Base-by-base conservation (phyloP, 805 yeast species). In the Dipodascus albidus region DNA sequence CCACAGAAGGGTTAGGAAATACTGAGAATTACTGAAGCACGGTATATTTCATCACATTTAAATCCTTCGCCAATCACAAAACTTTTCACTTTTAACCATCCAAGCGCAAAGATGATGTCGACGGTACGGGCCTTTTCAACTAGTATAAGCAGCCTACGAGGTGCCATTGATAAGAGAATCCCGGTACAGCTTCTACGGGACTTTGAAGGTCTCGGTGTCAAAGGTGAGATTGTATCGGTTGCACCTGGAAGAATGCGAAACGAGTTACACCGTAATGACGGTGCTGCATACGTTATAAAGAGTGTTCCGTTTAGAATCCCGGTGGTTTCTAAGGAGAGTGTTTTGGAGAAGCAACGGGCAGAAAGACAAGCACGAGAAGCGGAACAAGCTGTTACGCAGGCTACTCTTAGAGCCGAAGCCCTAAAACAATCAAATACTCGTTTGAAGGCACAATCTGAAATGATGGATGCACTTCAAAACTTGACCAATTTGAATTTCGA, bases 211-310 rank as follows among this genome's bases (percentile, higher is more conserved):
- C 68, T 83, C 53, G 95, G 95, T 20, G 70, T 70, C 21, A 72
- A 70, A 56, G 96, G 96, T 35, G 84, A 89, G 70, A 75, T 89
- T 48, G 74, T 84, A 24, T 72, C 77, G 35, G 96, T 89, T 19
- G 76, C 80, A 57, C 89, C 96, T 27, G 85, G 88, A 21, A 73
- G 79, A 57, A 89, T 89, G 96, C 79, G 91, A 64, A 87, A 86
- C 69, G 78, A 71, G 60, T 75, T 89, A 54, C 87, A 87, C 61
- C 78, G 79, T 47, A 62, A 72, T 56, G 82, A 86, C 61, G 85
- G 87, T 48, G 96, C 96, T 2, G 76, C 79, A 19, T 89, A 87
- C 62, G 74, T 87, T 21, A 64, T 75, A 23, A 47, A 70, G 59
- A 62, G 61, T 38, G 54, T 59, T 55, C 62, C 62, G 4, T 55